phyloP scores from a whole-genome alignment of 148 eudicot genomes.

The Pouteria glomerata region DNA sequence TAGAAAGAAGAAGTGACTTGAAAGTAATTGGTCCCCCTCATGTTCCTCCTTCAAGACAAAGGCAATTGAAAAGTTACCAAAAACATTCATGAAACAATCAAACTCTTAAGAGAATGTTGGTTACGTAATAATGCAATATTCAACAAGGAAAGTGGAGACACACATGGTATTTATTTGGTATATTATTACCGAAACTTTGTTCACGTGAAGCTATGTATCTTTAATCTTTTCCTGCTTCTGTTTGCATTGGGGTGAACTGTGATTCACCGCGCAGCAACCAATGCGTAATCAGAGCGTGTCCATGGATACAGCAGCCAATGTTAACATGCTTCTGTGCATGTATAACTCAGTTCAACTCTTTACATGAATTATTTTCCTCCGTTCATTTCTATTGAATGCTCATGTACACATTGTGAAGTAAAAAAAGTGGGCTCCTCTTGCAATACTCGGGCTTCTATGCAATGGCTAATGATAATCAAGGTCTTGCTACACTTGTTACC shows the following conservation, averaged over 20 bases:
- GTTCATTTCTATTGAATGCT: no score
- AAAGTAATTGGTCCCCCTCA: conserved; percentile 29
- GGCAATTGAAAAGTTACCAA: conserved; percentile 8
- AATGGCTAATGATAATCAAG: neutral
- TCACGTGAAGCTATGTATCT: neutral
- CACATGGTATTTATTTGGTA: no score
- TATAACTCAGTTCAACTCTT: no score
- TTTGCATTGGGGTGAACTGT: neutral
- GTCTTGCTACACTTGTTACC: neutral
- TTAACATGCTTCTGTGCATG: no score
- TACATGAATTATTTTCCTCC: no score
- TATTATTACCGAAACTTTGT: neutral
- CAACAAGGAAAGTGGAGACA: no score
- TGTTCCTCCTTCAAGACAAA: conserved; percentile 24
- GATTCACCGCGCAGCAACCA: neutral
- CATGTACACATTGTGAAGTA: no score
- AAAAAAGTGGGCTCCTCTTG: no score
- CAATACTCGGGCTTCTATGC: neutral
- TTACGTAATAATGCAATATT: neutral
- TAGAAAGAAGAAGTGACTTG: conserved; percentile 22
- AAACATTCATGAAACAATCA: conserved; percentile 11
- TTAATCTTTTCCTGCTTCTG: neutral
- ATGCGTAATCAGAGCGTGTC: neutral
- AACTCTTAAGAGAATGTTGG: conserved; percentile 6
- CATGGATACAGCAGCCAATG: no score